Evolutionary conservation across 768 basidiomycete species (phyloP), one percentile per base, ranked within the genome.

Genomic region (Agrocybe praecox): DNA sequence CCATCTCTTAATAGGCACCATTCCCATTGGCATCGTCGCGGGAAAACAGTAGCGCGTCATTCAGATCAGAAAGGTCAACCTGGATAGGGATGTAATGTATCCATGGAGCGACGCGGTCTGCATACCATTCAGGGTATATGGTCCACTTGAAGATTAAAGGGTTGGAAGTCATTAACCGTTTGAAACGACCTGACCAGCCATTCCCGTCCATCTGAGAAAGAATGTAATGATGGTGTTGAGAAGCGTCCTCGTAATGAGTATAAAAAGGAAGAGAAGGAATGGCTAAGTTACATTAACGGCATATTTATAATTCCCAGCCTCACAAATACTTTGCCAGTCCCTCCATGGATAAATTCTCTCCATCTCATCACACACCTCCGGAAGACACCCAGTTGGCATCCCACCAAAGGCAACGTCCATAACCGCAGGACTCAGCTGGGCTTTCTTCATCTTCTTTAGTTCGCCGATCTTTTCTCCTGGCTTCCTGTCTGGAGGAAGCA

Each of bases 41-140:
- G 73, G 92, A 92, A 74, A 94, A 94, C 1, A 85, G 70, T 45
- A 90, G 76, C 3, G 84, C 74, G 60, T 92, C 91, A 66, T 89
- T 81, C 3, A 92, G 68, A 68, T 92, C 89, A 0, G 80, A 77
- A 11, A 87, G 78, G 59, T 88, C 86, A 0, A 87, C 57, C 58
- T 85, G 81, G 3, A 90, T 74, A 2, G 89, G 89, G 0, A 91
- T 77, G 65, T 90, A 92, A 67, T 90, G 89, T 10, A 89, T 75
- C 88, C 88, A 90, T 0, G 88, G 86, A 26, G 74, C 78, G 45
- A 86, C 73, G 11, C 85, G 79, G 54, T 85, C 82, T 14, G 70
- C 73, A 57, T 64, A 85, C 89, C 89, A 90, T 70, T 90, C 89
- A 0, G 87, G 88, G 64, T 86, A 89, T 58, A 89, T 80, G 0